These are phyloP conservation scores for Ophioceras dolichostomum DNA, from an alignment of 2,329 filamentous ascomycete genomes.

Conservation along the genomic window DNA sequence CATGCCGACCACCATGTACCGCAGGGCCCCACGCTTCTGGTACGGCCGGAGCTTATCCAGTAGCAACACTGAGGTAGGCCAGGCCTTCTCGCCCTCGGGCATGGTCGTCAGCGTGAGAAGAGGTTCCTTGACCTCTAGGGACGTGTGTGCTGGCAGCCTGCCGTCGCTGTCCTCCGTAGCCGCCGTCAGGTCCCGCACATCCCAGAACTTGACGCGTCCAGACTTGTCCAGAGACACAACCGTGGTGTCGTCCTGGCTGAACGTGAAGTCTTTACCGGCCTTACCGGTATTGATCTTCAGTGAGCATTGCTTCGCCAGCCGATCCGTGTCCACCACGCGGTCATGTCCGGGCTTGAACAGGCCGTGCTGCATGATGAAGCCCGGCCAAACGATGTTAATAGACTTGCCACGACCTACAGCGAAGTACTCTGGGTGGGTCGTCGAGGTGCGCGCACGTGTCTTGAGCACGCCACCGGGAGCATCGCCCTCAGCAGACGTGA, in stretches of 20 bases:
- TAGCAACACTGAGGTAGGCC: conserved; percentile 91
- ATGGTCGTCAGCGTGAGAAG: conserved; percentile 79
- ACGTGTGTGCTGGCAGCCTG: conserved; percentile 39
- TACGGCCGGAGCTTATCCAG: conserved; percentile 94
- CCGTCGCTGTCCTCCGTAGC: conserved; percentile 35
- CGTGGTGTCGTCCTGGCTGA: conserved; percentile 90
- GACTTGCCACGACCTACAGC: conserved; percentile 92
- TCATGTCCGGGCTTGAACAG: conserved; percentile 52
- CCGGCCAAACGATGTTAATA: conserved; percentile 76
- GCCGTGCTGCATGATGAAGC: conserved; percentile 48
- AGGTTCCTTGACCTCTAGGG: conserved; percentile 73
- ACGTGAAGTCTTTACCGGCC: conserved; percentile 94
- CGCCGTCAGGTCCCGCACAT: conserved; percentile 67
- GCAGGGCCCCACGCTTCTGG: conserved; percentile 74
- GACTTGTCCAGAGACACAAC: conserved; percentile 96
- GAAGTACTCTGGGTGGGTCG: conserved; percentile 83
- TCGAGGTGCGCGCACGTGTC: conserved; percentile 85
- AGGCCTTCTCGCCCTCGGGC: conserved; percentile 81
- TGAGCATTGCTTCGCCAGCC: conserved; percentile 73
- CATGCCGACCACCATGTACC: conserved; percentile 95
- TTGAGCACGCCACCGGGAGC: conserved; percentile 86
- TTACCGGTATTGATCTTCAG: conserved; percentile 95
- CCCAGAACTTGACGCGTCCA: conserved; percentile 95
- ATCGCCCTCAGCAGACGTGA: conserved; percentile 77
- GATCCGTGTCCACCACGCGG: conserved; percentile 72